phyloP scores from a whole-genome alignment of 2,329 filamentous ascomycete species.

The Emmonsiellopsis sp. region DNA sequence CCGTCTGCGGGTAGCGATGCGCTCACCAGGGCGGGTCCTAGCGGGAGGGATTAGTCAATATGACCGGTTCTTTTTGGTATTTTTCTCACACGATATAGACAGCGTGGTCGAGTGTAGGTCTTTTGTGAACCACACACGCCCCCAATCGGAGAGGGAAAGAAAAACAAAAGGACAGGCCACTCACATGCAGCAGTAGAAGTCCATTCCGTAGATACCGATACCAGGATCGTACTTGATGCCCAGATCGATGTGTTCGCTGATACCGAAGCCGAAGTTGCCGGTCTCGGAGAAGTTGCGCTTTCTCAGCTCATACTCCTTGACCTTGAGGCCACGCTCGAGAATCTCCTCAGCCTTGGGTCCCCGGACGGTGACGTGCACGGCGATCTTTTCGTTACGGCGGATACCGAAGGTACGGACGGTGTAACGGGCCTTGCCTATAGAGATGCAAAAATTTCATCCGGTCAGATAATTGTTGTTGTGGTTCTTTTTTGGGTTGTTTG shows the following conservation, averaged over 20 bases:
- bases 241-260: conserved; percentile 99
- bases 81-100: not conserved
- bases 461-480: not conserved
- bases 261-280: conserved; percentile 99
- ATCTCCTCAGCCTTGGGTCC: conserved; percentile 99
- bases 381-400: conserved; percentile 99
- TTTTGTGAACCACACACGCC: not conserved
- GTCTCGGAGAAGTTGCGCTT: conserved; percentile 99
- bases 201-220: conserved; percentile 99
- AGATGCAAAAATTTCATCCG: conserved; percentile 13
- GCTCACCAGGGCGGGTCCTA: conserved; percentile 92
- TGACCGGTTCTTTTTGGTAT: not conserved
- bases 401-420: conserved; percentile 99
- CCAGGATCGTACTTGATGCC: conserved; percentile 99
- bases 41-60: conserved; percentile 19
- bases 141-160: not conserved
- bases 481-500: not conserved
- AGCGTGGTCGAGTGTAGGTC: no score
- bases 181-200: conserved; percentile 99
- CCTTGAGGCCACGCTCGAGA: conserved; percentile 99
- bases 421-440: conserved; percentile 94
- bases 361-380: conserved; percentile 98
- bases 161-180: conserved; percentile 15
- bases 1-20: conserved; percentile 89
- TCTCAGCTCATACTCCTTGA: conserved; percentile 99